A percentile compares a stretch with the other conserved stretches of the same genome.
These are phyloP conservation scores for Ceratocystis lukuohia DNA, from an alignment of 2,329 filamentous ascomycete species.

Conservation along the genomic window DNA sequence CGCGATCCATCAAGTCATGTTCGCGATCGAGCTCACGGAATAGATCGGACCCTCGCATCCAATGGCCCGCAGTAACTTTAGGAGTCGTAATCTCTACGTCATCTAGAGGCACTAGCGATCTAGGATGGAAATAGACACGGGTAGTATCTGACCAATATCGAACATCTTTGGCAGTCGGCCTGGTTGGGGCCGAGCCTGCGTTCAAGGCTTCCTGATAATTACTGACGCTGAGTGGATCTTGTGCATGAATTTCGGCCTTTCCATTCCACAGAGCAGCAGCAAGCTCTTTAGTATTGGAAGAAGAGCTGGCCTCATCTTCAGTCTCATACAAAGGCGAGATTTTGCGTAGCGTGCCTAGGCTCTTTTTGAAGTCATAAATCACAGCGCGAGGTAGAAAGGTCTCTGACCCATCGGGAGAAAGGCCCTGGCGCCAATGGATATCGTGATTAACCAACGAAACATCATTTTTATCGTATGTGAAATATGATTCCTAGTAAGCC, in stretches of 20 bases:
- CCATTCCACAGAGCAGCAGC: not conserved
- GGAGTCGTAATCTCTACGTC: constrained; percentile 51
- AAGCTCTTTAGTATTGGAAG: constrained; percentile 1
- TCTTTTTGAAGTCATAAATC: constrained; percentile 89
- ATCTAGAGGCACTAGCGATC: constrained; percentile 71
- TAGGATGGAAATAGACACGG: constrained; percentile 80
- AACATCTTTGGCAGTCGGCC: constrained; percentile 56
- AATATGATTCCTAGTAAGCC: constrained; percentile 71
- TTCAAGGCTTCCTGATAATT: constrained; percentile 73
- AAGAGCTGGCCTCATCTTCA: constrained; percentile 19
- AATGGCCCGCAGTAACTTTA: constrained; percentile 66
- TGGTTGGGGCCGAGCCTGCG: constrained; percentile 48
- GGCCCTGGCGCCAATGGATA: constrained; percentile 73
- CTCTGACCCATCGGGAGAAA: constrained; percentile 71
- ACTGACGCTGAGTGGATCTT: constrained; percentile 49
- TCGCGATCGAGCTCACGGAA: constrained; percentile 62
- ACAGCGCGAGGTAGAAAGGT: constrained; percentile 86
- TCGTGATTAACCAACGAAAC: constrained; percentile 35
- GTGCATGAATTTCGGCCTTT: constrained; percentile 24
- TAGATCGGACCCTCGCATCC: constrained; percentile 58
- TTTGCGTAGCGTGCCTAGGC: constrained; percentile 76
- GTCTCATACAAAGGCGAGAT: constrained; percentile 68
- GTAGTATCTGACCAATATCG: constrained; percentile 96
- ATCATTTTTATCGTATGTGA: constrained; percentile 58
- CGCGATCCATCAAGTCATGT: constrained; percentile 78